Percentiles rank a stretch among this genome's conserved stretches.
phyloP scores from a whole-genome alignment of 108 stramenopile species.

The Epithemia pelagica region DNA sequence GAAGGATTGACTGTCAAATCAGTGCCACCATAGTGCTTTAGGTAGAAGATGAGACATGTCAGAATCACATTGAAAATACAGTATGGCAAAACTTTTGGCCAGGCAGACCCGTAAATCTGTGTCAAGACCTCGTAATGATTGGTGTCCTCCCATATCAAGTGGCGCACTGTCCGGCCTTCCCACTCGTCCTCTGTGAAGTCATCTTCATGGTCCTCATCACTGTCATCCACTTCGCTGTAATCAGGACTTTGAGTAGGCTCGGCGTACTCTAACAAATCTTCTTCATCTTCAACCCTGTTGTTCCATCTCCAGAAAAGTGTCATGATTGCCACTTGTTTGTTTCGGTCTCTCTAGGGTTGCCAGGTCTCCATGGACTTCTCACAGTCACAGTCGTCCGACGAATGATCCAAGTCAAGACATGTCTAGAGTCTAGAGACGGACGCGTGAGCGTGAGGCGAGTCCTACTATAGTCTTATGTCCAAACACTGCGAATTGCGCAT shows the following conservation, averaged over 20 bases:
- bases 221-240: neutral
- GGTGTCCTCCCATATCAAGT: neutral
- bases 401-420: no score
- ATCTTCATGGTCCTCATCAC: neutral
- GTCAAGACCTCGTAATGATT: conserved; percentile 18
- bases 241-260: neutral
- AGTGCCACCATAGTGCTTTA: conserved; percentile 6
- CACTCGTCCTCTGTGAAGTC: neutral
- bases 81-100: conserved; percentile 19
- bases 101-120: conserved; percentile 26
- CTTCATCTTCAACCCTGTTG: neutral
- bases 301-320: no score
- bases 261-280: neutral
- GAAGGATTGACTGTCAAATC: conserved; percentile 18
- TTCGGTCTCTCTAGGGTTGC: no score
- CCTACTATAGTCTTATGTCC: no score
- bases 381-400: no score
- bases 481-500: no score
- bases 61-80: conserved; percentile 13
- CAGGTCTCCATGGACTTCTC: no score
- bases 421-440: no score
- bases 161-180: neutral
- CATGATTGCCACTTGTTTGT: no score
- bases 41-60: conserved; percentile 7
- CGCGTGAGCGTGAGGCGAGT: no score